Conservation (phyloP, 768 basidiomycete species). For the Cystofilobasidium macerans region DNA sequence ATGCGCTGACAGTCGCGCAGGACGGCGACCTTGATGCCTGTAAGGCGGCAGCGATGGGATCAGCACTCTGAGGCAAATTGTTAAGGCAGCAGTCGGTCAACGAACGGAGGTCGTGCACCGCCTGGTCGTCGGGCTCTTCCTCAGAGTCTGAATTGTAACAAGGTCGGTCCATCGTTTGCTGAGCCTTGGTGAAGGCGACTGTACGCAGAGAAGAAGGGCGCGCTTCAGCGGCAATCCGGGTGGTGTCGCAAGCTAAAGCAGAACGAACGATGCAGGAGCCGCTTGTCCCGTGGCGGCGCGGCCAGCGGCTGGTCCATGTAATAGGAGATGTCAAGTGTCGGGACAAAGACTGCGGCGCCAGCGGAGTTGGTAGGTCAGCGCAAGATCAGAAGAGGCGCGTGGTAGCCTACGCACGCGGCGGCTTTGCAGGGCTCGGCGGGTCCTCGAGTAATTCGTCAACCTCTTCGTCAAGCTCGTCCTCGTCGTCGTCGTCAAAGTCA, state of each 20-base stretch:
- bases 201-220: neutral
- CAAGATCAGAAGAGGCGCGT: neutral
- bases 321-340: neutral
- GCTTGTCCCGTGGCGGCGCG: neutral
- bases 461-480: constrained; percentile 6
- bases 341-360: too few relatives aligned
- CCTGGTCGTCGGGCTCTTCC: neutral
- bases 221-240: neutral
- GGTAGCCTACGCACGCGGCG: neutral
- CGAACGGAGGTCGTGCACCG: neutral
- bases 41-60: neutral
- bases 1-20: neutral
- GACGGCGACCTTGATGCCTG: neutral
- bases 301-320: neutral
- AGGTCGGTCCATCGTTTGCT: neutral
- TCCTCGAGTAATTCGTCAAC: neutral
- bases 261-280: neutral
- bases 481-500: constrained; percentile 2
- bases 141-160: neutral
- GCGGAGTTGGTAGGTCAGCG: neutral
- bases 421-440: neutral
- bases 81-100: neutral
- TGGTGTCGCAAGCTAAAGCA: neutral
- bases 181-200: neutral
- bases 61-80: neutral